These are phyloP conservation scores for Spencermartinsiella ligniputridi DNA, from an alignment of 1,139 yeast species.

Conservation along the genomic window DNA sequence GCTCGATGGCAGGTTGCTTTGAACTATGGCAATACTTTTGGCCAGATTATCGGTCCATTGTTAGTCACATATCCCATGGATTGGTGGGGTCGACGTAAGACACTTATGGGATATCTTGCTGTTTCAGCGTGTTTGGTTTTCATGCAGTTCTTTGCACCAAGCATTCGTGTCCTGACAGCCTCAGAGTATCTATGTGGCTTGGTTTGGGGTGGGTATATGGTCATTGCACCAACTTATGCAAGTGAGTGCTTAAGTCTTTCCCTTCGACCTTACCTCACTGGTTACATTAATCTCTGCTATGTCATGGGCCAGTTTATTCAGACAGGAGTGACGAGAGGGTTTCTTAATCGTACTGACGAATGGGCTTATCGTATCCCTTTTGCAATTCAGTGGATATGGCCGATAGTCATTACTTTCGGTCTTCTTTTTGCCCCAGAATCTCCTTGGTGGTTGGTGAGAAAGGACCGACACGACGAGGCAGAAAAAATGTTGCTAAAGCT, in stretches of 20 bases:
- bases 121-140: constrained; percentile 34
- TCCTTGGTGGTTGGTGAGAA: constrained; percentile 5
- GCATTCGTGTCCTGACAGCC: constrained; percentile 33
- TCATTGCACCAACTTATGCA: constrained; percentile 42
- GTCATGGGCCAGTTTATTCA: constrained; percentile 28
- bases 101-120: constrained; percentile 29
- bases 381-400: constrained; percentile 60
- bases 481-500: neutral
- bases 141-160: constrained; percentile 40
- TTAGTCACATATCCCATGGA: constrained; percentile 31
- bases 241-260: constrained; percentile 46
- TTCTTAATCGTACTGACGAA: constrained; percentile 13
- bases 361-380: constrained; percentile 43
- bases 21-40: constrained; percentile 7
- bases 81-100: constrained; percentile 42
- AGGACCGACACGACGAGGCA: neutral
- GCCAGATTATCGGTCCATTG: constrained; percentile 12
- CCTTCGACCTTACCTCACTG: constrained; percentile 41
- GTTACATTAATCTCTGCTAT: constrained; percentile 38
- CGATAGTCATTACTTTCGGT: constrained; percentile 46
- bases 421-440: constrained; percentile 51
- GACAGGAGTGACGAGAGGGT: constrained; percentile 38
- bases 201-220: constrained; percentile 44
- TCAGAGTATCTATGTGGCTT: constrained; percentile 43
- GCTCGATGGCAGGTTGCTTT: constrained; percentile 10